Evolutionary conservation across 2,329 filamentous ascomycete genomes (phyloP).

Genomic region (Pseudogymnoascus pannorum): DNA sequence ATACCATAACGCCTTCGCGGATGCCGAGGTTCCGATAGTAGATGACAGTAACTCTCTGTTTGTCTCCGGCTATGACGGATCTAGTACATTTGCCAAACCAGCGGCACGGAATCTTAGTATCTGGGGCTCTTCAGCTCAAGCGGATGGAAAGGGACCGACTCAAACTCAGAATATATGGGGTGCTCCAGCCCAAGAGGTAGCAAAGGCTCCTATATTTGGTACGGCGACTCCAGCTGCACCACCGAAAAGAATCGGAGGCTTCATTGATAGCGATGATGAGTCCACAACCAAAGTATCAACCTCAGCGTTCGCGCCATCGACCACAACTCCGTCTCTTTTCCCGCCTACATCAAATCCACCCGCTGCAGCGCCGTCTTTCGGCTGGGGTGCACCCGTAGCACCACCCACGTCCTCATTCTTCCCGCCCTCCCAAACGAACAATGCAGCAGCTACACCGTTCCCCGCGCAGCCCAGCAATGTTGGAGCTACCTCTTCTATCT

Average conservation of each 20-base stretch:
- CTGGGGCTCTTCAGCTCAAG: not conserved
- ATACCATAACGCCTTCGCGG: conserved; percentile 46
- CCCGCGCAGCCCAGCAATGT: not conserved
- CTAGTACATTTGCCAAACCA: not conserved
- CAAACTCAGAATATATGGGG: not conserved
- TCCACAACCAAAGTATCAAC: not conserved
- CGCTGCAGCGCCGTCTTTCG: not conserved
- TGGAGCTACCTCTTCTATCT: not conserved
- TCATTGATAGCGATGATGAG: conserved; percentile 8
- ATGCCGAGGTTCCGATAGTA: conserved; percentile 13
- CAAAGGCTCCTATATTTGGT: conserved; percentile 1
- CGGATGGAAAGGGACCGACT: not conserved
- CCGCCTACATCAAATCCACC: not conserved
- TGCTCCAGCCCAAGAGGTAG: not conserved
- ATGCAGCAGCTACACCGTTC: not conserved
- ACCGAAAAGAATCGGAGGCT: not conserved
- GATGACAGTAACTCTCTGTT: conserved; percentile 10
- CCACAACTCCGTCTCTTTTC: not conserved
- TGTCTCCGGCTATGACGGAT: conserved; percentile 6
- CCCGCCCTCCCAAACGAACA: not conserved
- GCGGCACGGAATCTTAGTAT: not conserved
- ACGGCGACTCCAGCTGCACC: not conserved
- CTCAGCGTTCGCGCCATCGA: not conserved
- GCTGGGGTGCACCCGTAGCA: not conserved
- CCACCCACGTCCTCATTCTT: not conserved